Evolutionary conservation across 306 rosid species (phyloP).

Genomic region (Gleditsia sinensis): DNA sequence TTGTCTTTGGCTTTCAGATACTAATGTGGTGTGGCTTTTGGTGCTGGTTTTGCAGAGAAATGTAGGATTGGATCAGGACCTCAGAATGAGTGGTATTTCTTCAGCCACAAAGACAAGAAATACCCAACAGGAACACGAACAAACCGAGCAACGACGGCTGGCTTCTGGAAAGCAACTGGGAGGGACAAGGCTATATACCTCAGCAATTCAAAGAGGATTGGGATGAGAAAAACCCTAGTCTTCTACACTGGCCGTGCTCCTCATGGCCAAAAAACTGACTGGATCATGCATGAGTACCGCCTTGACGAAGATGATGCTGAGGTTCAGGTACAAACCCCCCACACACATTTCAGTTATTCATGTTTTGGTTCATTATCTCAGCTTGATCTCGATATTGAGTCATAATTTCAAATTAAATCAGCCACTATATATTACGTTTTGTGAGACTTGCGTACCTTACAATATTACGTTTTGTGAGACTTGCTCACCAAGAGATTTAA

Average conservation of each 20-base stretch:
- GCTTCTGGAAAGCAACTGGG: slow-evolving; percentile 99
- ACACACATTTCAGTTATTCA: background rate
- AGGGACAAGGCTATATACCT: slow-evolving; percentile 90
- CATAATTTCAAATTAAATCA: too few species aligned
- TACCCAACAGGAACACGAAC: slow-evolving; percentile 98
- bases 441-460: too few species aligned
- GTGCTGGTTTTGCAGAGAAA: slow-evolving; percentile 52
- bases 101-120: slow-evolving; percentile 97
- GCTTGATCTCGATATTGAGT: background rate
- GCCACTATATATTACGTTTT: too few species aligned
- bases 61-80: slow-evolving; percentile 95
- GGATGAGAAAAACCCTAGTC: slow-evolving; percentile 97
- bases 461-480: too few species aligned
- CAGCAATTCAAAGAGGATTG: slow-evolving; percentile 72
- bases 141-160: slow-evolving; percentile 90
- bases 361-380: background rate
- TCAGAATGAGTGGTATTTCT: slow-evolving; percentile 97
- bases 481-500: too few species aligned
- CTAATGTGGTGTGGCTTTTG: too few species aligned
- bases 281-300: slow-evolving; percentile 99
- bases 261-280: slow-evolving; percentile 93
- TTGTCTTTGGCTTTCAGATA: too few species aligned
- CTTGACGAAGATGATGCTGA: slow-evolving; percentile 74
- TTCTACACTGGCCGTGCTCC: slow-evolving; percentile 99
- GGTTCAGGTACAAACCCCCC: slow-evolving; percentile 56